Conservation (phyloP, 371 early-diverging fungal species). For the Circinella minor region DNA sequence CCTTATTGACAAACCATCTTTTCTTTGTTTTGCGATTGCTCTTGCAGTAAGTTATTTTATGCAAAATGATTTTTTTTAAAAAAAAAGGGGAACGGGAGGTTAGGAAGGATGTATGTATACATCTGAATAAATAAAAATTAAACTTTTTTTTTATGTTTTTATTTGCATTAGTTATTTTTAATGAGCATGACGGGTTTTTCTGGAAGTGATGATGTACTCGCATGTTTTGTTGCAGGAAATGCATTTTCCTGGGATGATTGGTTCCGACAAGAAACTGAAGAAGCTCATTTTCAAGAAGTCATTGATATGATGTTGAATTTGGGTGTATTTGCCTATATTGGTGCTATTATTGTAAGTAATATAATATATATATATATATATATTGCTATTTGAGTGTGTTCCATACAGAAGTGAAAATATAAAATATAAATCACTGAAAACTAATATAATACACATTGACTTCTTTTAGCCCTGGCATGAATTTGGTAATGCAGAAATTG, state of each 20-base stretch:
- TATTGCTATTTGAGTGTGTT: no score
- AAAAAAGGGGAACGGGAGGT: neutral
- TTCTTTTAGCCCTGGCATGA: constrained; percentile 70
- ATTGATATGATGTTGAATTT: constrained; percentile 90
- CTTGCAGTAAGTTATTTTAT: constrained; percentile 67
- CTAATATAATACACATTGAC: neutral
- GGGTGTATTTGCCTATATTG: constrained; percentile 92
- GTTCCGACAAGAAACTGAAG: constrained; percentile 86
- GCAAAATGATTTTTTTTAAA: neutral
- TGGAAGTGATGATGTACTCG: constrained; percentile 88
- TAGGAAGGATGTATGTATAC: no score
- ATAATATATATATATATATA: neutral
- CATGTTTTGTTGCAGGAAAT: constrained; percentile 91
- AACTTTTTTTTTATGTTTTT: constrained; percentile 75
- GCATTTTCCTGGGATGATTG: constrained; percentile 91
- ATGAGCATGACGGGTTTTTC: constrained; percentile 81
- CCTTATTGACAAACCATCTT: constrained; percentile 91
- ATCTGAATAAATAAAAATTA: neutral
- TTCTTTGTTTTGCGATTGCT: constrained; percentile 89
- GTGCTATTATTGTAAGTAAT: constrained; percentile 71
- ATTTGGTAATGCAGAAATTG: constrained; percentile 60
- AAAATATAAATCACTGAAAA: no score
- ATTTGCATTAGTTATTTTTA: constrained; percentile 66
- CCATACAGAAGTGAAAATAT: no score
- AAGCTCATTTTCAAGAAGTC: constrained; percentile 89